phyloP scores from a whole-genome alignment of 768 basidiomycete species.

The Boletus sp. region DNA sequence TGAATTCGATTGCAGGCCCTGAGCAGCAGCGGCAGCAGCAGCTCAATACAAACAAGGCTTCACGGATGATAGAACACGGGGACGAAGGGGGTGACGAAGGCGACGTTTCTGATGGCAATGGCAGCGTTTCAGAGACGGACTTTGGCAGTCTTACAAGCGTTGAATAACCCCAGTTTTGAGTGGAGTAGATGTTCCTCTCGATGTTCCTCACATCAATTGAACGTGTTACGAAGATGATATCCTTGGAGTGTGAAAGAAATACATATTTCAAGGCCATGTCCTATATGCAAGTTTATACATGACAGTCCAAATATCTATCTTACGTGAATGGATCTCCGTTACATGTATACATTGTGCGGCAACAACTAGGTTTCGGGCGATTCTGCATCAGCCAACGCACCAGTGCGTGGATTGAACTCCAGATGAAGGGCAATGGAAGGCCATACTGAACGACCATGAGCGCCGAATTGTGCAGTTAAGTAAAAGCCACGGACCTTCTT shows the following conservation, averaged over 20 bases:
- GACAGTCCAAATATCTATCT: slow-evolving; percentile 12
- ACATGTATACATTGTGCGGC: neutral
- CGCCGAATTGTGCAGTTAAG: neutral
- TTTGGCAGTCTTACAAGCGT: slow-evolving; percentile 52
- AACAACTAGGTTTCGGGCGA: slow-evolving; percentile 13
- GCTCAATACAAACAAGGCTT: slow-evolving; percentile 21
- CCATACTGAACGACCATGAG: slow-evolving; percentile 50
- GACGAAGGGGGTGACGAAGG: slow-evolving; percentile 24
- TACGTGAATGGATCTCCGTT: neutral
- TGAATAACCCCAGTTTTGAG: slow-evolving; percentile 29
- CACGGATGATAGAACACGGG: slow-evolving; percentile 5
- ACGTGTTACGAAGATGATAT: slow-evolving; percentile 3
- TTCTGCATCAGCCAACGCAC: slow-evolving; percentile 20
- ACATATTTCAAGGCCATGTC: neutral
- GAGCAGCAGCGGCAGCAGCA: slow-evolving; percentile 13
- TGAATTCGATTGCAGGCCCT: slow-evolving; percentile 20
- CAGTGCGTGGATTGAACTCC: slow-evolving; percentile 50
- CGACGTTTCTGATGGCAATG: slow-evolving; percentile 37
- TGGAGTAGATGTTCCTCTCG: neutral
- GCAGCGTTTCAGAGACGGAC: slow-evolving; percentile 41
- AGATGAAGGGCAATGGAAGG: slow-evolving; percentile 60
- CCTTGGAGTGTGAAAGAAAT: neutral
- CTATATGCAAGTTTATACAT: slow-evolving; percentile 4
- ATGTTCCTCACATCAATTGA: neutral
- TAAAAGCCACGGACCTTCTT: slow-evolving; percentile 55